Conservation (phyloP, 164 flowering plant species). For the Nymphaea colorata region DNA sequence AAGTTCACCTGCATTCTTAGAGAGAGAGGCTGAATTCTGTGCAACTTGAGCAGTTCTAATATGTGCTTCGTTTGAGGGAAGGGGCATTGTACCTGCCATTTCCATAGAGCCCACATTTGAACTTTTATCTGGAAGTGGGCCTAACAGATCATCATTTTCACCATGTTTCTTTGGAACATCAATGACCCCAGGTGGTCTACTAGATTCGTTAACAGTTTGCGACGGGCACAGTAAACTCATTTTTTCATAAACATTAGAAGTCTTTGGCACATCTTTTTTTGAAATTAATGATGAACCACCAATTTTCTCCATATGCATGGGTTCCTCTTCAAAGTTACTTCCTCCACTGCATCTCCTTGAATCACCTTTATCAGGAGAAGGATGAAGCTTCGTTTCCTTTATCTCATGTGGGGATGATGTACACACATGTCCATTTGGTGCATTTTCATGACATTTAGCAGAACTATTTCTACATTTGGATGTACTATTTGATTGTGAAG, state of each 20-base stretch:
- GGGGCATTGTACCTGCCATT: not conserved
- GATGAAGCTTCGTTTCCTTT: not conserved
- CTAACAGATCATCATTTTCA: not conserved
- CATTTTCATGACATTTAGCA: not conserved
- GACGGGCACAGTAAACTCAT: not conserved
- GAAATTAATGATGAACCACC: not conserved
- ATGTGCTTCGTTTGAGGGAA: not conserved
- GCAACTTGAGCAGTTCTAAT: not conserved
- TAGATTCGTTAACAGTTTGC: not conserved
- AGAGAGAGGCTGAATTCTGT: not conserved
- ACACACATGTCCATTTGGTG: not conserved
- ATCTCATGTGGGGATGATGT: not conserved
- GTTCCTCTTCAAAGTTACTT: not conserved
- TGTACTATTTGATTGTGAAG: not conserved
- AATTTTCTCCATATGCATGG: not conserved
- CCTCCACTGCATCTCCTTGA: not conserved
- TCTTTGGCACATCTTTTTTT: not conserved
- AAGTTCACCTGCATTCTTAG: constrained; percentile 10
- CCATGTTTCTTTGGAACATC: not conserved
- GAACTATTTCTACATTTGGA: not conserved
- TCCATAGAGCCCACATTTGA: not conserved
- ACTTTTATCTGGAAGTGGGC: not conserved
- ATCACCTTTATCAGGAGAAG: no score
- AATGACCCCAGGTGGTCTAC: not conserved
- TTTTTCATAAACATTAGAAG: not conserved